phyloP scores from a whole-genome alignment of 2,329 filamentous ascomycete genomes.

The Cladophialophora chaetospira region DNA sequence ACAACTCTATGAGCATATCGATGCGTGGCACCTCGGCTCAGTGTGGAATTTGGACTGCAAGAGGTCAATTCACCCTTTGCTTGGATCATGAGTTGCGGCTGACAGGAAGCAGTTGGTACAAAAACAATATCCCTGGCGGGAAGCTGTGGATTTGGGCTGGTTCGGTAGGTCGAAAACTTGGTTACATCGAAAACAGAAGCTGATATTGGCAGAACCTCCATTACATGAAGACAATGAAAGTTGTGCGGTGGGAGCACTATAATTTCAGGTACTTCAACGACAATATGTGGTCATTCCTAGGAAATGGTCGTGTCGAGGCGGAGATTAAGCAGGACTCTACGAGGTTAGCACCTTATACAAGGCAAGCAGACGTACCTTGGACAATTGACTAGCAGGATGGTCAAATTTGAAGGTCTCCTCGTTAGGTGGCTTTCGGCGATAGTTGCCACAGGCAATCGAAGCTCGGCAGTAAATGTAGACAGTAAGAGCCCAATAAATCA shows the following conservation, averaged over 20 bases:
- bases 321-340: constrained; percentile 14
- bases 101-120: constrained; percentile 9
- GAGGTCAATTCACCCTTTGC: background rate
- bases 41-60: constrained; percentile 21
- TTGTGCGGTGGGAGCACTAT: constrained; percentile 23
- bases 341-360: constrained; percentile 17
- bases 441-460: no score
- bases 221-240: constrained; percentile 26
- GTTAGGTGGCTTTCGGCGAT: no score
- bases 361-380: constrained; percentile 20
- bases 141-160: constrained; percentile 22
- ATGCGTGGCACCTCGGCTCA: constrained; percentile 13
- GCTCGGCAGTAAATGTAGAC: background rate
- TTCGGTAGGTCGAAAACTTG: constrained; percentile 6
- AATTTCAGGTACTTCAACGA: constrained; percentile 13
- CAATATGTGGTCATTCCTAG: constrained; percentile 24
- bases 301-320: constrained; percentile 21
- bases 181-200: background rate
- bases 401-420: background rate
- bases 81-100: background rate
- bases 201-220: constrained; percentile 15
- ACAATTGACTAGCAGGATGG: constrained; percentile 3
- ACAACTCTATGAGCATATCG: constrained; percentile 23
- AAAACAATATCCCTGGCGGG: constrained; percentile 14
- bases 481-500: no score